Conservation (phyloP, 345 rosid species). For the Clausena lansium region DNA sequence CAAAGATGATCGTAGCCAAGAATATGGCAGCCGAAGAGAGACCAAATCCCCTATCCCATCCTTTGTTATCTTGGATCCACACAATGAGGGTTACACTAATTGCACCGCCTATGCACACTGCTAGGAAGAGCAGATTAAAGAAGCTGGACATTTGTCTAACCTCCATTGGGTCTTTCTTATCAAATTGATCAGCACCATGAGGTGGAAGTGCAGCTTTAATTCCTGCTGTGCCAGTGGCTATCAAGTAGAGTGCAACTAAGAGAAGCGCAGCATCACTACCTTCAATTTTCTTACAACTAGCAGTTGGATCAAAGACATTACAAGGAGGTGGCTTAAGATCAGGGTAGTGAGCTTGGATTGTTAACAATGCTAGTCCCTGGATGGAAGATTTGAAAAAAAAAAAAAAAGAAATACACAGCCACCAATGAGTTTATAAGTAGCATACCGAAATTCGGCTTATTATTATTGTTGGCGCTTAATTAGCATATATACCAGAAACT, state of each 20-base stretch:
- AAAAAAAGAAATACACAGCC: no score
- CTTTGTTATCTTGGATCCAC: slow-evolving; percentile 55
- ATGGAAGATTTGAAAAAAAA: not conserved
- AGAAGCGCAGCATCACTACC: slow-evolving; percentile 41
- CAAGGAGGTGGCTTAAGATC: slow-evolving; percentile 47
- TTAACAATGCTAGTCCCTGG: slow-evolving; percentile 46
- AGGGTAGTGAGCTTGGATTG: slow-evolving; percentile 52
- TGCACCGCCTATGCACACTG: slow-evolving; percentile 38
- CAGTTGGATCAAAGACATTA: slow-evolving; percentile 31
- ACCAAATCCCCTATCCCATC: slow-evolving; percentile 61
- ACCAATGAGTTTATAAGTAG: not conserved
- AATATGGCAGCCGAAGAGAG: slow-evolving; percentile 31
- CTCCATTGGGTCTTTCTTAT: slow-evolving; percentile 49
- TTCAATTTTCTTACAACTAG: slow-evolving; percentile 37
- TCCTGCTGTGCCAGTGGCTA: slow-evolving; percentile 49
- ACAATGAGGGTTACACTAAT: slow-evolving; percentile 45
- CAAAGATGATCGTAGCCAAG: slow-evolving; percentile 29
- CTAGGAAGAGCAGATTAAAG: slow-evolving; percentile 48
- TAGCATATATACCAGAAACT: slow-evolving; percentile 38
- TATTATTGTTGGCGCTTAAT: not conserved
- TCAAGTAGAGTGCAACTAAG: slow-evolving; percentile 42
- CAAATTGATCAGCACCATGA: slow-evolving; percentile 64
- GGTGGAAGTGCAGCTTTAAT: slow-evolving; percentile 50
- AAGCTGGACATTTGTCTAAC: slow-evolving; percentile 49
- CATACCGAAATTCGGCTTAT: not conserved